phyloP scores from a whole-genome alignment of 345 rosid species.

The Lagerstroemia speciosa region DNA sequence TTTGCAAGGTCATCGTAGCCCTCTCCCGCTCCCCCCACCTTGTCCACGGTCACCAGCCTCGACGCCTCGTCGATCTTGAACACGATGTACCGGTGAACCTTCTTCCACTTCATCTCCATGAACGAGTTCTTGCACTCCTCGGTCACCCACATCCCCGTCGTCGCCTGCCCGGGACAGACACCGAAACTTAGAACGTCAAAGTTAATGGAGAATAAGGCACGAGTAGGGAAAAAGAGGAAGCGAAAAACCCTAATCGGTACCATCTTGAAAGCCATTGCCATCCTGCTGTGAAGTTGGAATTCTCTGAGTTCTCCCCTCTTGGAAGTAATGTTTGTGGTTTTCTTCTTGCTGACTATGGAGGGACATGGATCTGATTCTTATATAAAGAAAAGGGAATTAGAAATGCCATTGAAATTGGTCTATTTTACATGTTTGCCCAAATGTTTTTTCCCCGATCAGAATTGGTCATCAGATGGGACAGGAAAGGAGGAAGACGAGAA shows the following conservation, averaged over 20 bases:
- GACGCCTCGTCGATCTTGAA: conserved; percentile 94
- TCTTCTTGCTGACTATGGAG: not conserved
- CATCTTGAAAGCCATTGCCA: conserved; percentile 99
- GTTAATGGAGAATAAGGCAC: not conserved
- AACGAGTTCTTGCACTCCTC: conserved; percentile 85
- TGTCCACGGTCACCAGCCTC: conserved; percentile 71
- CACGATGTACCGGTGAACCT: conserved; percentile 71
- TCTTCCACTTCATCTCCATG: conserved; percentile 97
- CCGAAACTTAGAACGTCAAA: not conserved
- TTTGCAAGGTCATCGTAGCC: conserved; percentile 68
- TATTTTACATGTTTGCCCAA: conserved; percentile 11
- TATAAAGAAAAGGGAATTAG: conserved; percentile 25
- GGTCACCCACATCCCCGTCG: conserved; percentile 84
- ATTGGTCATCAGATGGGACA: no score
- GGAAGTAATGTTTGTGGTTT: not conserved
- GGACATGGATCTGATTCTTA: conserved; percentile 17
- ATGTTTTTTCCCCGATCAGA: no score
- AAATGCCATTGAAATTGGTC: conserved; percentile 25
- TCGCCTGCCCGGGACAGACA: conserved; percentile 62
- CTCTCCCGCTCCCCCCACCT: conserved; percentile 83
- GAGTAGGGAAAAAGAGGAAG: not conserved
- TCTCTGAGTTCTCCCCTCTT: not conserved
- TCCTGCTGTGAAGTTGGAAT: not conserved
- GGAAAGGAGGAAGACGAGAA: no score
- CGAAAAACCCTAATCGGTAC: conserved; percentile 21